Conservation (phyloP, 305 asterid species). For the Fraxinus latifolia region DNA sequence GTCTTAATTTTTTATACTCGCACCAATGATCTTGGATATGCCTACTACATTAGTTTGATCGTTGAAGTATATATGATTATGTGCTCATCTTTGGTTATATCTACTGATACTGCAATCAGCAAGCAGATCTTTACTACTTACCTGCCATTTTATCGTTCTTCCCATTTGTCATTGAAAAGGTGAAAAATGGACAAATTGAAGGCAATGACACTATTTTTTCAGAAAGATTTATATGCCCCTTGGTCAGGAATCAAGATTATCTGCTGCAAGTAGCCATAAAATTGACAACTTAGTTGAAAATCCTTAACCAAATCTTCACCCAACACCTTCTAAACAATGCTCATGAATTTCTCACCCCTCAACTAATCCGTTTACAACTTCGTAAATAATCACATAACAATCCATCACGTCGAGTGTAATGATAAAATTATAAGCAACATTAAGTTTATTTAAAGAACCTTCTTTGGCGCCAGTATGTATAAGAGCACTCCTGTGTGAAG, state of each 20-base stretch:
- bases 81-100: neutral
- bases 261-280: neutral
- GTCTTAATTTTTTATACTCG: neutral
- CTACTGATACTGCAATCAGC: neutral
- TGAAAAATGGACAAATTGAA: neutral
- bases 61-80: neutral
- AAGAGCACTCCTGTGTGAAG: constrained; percentile 1
- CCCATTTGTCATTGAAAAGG: neutral
- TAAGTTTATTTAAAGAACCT: neutral
- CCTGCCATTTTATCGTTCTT: neutral
- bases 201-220: neutral
- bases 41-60: neutral
- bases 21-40: neutral
- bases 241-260: neutral
- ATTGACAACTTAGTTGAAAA: neutral
- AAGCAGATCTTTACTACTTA: neutral
- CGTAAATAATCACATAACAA: neutral
- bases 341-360: constrained; percentile 39
- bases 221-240: neutral
- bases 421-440: constrained; percentile 18
- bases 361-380: constrained; percentile 27
- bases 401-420: constrained; percentile 1
- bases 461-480: constrained; percentile 21
- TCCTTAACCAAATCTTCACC: constrained; percentile 27
- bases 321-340: constrained; percentile 17